Evolutionary conservation across 768 basidiomycete genomes (phyloP).

Genomic region (Pisolithus orientalis): DNA sequence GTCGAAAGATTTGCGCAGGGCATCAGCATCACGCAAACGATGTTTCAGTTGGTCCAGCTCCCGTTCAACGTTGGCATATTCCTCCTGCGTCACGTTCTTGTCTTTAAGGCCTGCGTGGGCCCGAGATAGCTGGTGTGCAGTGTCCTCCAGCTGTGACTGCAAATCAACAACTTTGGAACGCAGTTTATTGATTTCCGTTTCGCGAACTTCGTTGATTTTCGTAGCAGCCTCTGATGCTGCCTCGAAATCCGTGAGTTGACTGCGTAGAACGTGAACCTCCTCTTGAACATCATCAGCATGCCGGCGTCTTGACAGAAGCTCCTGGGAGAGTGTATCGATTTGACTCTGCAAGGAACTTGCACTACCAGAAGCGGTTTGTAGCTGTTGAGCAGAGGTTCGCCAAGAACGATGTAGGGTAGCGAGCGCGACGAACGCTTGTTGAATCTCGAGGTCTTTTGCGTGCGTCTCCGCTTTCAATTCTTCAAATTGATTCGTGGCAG

Average conservation of each 20-base stretch:
- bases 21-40: constrained; percentile 25
- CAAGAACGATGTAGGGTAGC: constrained; percentile 17
- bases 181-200: neutral
- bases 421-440: constrained; percentile 17
- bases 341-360: constrained; percentile 13
- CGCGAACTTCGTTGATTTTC: constrained; percentile 1
- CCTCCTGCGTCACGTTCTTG: constrained; percentile 1
- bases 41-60: constrained; percentile 3
- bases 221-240: neutral
- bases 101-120: constrained; percentile 2
- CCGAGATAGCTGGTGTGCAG: constrained; percentile 1
- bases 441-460: constrained; percentile 4
- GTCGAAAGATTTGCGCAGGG: constrained; percentile 33
- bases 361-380: constrained; percentile 6
- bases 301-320: constrained; percentile 8
- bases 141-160: constrained; percentile 1
- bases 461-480: constrained; percentile 9
- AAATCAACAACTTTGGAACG: constrained; percentile 3
- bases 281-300: constrained; percentile 3
- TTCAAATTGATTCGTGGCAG: constrained; percentile 2
- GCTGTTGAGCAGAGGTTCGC: constrained; percentile 8
- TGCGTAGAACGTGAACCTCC: constrained; percentile 8
- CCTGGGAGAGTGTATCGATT: constrained; percentile 8
- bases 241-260: constrained; percentile 6
- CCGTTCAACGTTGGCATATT: neutral